These are phyloP conservation scores for Flaveria trinervia DNA, from an alignment of 129 eudicot species.

Conservation along the genomic window DNA sequence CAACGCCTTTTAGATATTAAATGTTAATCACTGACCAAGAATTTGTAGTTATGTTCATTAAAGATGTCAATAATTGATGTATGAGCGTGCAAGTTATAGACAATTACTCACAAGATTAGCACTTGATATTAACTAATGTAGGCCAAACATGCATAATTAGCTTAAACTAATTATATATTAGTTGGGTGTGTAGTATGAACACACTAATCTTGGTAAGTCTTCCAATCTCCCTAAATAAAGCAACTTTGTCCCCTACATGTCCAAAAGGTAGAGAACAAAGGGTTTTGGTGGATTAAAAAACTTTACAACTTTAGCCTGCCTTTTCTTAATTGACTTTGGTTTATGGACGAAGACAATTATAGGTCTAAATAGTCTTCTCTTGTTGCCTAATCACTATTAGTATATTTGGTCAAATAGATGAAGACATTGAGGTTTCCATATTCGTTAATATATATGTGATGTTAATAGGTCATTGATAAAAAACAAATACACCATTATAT, in stretches of 20 bases:
- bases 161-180: conserved; percentile 15
- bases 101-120: conserved; percentile 33
- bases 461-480: too few relatives aligned
- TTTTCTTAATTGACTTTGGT: conserved; percentile 35
- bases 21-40: too few relatives aligned
- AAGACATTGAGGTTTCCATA: conserved; percentile 18
- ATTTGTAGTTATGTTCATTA: too few relatives aligned
- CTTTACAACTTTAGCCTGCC: conserved; percentile 28
- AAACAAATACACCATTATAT: too few relatives aligned
- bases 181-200: conserved; percentile 32
- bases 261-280: conserved; percentile 36
- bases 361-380: conserved; percentile 17
- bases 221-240: conserved; percentile 30
- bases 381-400: conserved; percentile 25
- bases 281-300: conserved; percentile 29
- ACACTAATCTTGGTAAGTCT: conserved; percentile 34
- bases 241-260: conserved; percentile 35
- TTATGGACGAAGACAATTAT: conserved; percentile 25
- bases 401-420: conserved; percentile 26
- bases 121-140: conserved; percentile 27
- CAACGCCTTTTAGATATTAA: too few relatives aligned
- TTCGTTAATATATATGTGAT: neutral
- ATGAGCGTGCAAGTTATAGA: conserved; percentile 22
- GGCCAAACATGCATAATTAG: conserved; percentile 26
- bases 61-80: conserved; percentile 3